Evolutionary conservation across 495 filamentous ascomycete genomes (phyloP).

Genomic region (Penicillium robsamsonii): DNA sequence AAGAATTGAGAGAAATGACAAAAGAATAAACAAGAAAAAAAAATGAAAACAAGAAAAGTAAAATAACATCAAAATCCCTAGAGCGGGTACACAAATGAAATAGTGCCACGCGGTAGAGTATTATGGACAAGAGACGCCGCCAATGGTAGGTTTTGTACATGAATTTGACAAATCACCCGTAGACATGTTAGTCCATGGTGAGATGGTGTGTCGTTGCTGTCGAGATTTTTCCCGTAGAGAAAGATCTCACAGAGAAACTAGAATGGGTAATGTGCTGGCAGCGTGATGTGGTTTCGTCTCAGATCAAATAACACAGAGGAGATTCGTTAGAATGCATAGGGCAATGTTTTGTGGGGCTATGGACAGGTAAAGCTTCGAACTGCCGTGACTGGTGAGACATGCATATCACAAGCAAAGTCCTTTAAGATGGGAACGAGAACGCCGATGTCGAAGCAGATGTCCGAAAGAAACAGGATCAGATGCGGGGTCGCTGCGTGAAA

Average conservation of each 20-base stretch:
- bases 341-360: conserved; percentile 1
- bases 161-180: conserved; percentile 7
- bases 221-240: neutral
- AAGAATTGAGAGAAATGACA: neutral
- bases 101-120: conserved; percentile 3
- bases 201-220: neutral
- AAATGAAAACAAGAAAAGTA: neutral
- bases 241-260: neutral
- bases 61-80: conserved; percentile 4
- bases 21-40: neutral
- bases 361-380: neutral
- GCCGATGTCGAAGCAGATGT: conserved; percentile 5
- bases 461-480: neutral
- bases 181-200: neutral
- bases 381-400: conserved; percentile 7
- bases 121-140: conserved; percentile 13
- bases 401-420: conserved; percentile 16
- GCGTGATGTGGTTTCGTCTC: neutral
- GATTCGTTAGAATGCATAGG: conserved; percentile 14
- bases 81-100: neutral
- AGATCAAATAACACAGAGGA: conserved; percentile 11
- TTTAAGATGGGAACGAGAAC: neutral
- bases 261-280: neutral
- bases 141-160: conserved; percentile 27
- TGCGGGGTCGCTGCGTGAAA: conserved; percentile 15